A percentile compares a stretch with the other conserved stretches of the same genome.
phyloP scores from a whole-genome alignment of 73 alveolate genomes.

The Effrenium voratum region DNA sequence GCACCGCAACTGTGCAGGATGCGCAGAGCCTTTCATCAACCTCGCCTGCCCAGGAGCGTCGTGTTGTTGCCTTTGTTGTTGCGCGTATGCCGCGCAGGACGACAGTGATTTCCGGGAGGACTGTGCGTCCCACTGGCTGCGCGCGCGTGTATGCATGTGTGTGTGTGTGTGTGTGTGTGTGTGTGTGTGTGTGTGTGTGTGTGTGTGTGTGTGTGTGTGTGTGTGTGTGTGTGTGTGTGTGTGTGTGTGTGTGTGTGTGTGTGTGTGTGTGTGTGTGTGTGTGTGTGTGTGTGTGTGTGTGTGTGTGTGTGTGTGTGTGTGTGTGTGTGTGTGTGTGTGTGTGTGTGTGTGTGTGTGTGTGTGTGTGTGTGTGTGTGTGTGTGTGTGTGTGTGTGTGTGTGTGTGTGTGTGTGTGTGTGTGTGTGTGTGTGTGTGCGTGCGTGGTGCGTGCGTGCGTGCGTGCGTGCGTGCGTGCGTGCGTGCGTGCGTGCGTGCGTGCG shows the following conservation, averaged over 20 bases:
- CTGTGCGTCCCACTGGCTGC: no score
- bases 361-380: slow-evolving; percentile 57
- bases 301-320: slow-evolving; percentile 61
- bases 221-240: slow-evolving; percentile 39
- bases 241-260: slow-evolving; percentile 61
- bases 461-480: slow-evolving; percentile 42
- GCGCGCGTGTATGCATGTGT: slow-evolving; percentile 22
- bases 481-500: slow-evolving; percentile 30
- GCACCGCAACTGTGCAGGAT: no score
- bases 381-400: slow-evolving; percentile 61
- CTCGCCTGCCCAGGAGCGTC: no score
- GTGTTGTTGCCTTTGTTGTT: no score
- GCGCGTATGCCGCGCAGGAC: no score
- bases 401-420: slow-evolving; percentile 58
- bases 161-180: slow-evolving; percentile 36
- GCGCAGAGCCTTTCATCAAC: no score
- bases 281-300: slow-evolving; percentile 61
- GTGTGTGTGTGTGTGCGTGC: slow-evolving; percentile 56
- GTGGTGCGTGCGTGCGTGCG: slow-evolving; percentile 42
- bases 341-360: slow-evolving; percentile 58
- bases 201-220: slow-evolving; percentile 47
- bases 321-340: slow-evolving; percentile 61
- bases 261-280: slow-evolving; percentile 61
- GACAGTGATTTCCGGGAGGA: no score
- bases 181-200: slow-evolving; percentile 29